Percentiles rank a stretch among this genome's conserved stretches.
Evolutionary conservation across 306 rosid genomes (phyloP).

Genomic region (Arachis stenosperma): DNA sequence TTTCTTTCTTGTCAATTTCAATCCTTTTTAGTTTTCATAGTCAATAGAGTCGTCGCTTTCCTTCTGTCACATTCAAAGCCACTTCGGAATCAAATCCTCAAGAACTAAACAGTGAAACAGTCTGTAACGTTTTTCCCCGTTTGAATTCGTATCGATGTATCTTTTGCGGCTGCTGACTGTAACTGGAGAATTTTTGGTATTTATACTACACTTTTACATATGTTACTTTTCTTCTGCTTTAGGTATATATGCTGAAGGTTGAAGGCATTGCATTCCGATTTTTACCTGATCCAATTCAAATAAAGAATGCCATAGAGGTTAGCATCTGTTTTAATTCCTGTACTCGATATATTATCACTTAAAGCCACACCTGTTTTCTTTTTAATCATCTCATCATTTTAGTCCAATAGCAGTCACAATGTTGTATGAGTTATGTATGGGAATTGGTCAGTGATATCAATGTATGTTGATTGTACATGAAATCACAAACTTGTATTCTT

Average conservation of each 20-base stretch:
- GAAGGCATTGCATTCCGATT: slow-evolving; percentile 97
- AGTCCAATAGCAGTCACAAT: slow-evolving; percentile 4
- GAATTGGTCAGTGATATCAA: slow-evolving; percentile 15
- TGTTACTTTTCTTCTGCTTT: slow-evolving; percentile 18
- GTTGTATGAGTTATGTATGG: slow-evolving; percentile 14
- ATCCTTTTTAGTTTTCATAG: background rate
- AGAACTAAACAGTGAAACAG: background rate
- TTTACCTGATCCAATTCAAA: slow-evolving; percentile 94
- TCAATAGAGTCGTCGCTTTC: too few relatives aligned
- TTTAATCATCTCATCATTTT: background rate
- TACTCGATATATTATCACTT: slow-evolving; percentile 1
- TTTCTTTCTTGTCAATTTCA: background rate
- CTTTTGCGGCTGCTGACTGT: background rate
- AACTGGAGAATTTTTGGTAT: background rate
- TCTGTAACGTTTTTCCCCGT: background rate
- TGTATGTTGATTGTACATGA: slow-evolving; percentile 19
- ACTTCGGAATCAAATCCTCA: too few relatives aligned
- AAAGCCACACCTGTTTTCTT: background rate
- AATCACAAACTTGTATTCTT: background rate
- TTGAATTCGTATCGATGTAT: background rate
- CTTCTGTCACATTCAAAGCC: too few relatives aligned
- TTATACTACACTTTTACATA: background rate
- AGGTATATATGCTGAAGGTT: slow-evolving; percentile 97
- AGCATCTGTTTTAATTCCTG: slow-evolving; percentile 36
- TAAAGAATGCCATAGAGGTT: slow-evolving; percentile 92